Conservation (phyloP, 75 land plant species). For the Sequoia sempervirens region DNA sequence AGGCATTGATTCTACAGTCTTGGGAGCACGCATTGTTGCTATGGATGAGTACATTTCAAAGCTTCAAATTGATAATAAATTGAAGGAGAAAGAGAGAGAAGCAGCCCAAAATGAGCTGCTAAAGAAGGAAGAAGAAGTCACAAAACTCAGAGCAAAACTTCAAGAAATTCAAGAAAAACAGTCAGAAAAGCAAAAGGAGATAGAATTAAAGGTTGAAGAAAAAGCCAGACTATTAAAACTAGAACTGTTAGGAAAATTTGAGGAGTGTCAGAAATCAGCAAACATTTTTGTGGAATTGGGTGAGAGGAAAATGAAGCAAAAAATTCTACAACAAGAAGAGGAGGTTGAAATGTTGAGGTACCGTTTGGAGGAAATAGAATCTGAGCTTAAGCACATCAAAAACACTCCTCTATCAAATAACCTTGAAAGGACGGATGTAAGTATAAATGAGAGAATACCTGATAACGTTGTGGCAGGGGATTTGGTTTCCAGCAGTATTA, state of each 20-base stretch:
- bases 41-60: constrained; percentile 79
- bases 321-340: constrained; percentile 57
- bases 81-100: constrained; percentile 63
- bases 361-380: constrained; percentile 70
- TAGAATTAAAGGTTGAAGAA: constrained; percentile 46
- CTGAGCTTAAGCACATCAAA: constrained; percentile 29
- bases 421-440: constrained; percentile 19
- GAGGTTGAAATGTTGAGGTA: constrained; percentile 61
- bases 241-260: constrained; percentile 41
- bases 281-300: constrained; percentile 40
- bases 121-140: constrained; percentile 70
- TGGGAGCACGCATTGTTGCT: constrained; percentile 68
- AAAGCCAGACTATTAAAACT: constrained; percentile 27
- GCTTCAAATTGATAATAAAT: constrained; percentile 71
- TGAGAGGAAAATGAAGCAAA: constrained; percentile 66
- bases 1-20: constrained; percentile 32
- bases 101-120: constrained; percentile 43
- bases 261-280: constrained; percentile 42
- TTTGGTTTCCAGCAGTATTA: background rate
- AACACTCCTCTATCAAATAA: background rate
- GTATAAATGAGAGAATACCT: constrained; percentile 23
- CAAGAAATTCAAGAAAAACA: constrained; percentile 36
- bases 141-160: constrained; percentile 45
- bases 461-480: constrained; percentile 37
- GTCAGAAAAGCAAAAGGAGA: constrained; percentile 29